Evolutionary conservation across 192 early-diverging fungal species (phyloP), one percentile per base, ranked within the genome.

Genomic region (Fimicolochytrium jonesii): DNA sequence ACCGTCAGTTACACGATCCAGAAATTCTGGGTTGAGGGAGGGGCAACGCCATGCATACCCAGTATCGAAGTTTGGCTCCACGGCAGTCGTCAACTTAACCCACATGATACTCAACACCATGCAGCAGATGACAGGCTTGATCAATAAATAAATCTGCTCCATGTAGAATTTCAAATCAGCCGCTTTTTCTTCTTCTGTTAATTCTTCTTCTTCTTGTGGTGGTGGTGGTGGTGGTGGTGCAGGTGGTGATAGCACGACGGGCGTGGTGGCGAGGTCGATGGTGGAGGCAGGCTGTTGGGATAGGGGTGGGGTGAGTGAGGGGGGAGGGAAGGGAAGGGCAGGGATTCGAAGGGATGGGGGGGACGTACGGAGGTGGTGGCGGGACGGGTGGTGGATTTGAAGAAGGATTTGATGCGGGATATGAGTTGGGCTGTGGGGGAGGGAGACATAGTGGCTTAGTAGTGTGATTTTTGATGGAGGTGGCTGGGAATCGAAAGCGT

Each of bases 31-130:
- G n/a, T n/a, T n/a, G n/a, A n/a, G 57, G 23, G 23, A 34, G 34
- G 13, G n/a, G n/a, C n/a, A n/a, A n/a, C n/a, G n/a, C n/a, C 51
- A n/a, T n/a, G 45, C 37, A 43, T 48, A 46, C 33, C 71, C 71
- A 47, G 68, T 65, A 22, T 79, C 77, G 59, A 82, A 89, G 56
- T 80, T 70, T 26, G 57, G 72, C 61, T 71, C 60, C 22, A 72
- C 77, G 55, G 23, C 70, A 6, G 68, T 62, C 20, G 73, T 69
- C n/a, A 90, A 66, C 56, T 93, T 93, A 49, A 93, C 89, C 91
- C 91, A 93, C 30, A 93, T 69, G 36, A 93, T 86, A 30, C 83
- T 80, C 15, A 92, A 72, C n/a, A 82, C 57, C 58, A 93, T 89
- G 49, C 89, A 91, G 25, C 77, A 41, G 1, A 90, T 70, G 10